These are phyloP conservation scores for Lachnellula occidentalis DNA, from an alignment of 2,329 filamentous ascomycete species.

Conservation along the genomic window DNA sequence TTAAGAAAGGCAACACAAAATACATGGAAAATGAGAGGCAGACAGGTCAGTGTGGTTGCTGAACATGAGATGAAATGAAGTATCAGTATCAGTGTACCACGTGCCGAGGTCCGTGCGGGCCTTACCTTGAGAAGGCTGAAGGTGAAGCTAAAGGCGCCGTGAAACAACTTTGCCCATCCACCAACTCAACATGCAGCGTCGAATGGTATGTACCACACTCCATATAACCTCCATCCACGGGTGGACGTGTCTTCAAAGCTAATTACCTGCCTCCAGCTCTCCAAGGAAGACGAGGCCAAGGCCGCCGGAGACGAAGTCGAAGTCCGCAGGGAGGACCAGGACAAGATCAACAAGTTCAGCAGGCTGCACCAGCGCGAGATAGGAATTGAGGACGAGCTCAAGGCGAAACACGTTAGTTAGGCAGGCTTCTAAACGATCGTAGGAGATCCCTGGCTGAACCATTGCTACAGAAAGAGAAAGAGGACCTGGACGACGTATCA, in stretches of 20 bases:
- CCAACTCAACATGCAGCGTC: constrained; percentile 15
- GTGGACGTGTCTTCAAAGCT: not conserved
- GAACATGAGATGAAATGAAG: too few species aligned
- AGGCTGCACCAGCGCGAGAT: constrained; percentile 84
- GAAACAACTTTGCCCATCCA: not conserved
- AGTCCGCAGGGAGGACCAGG: constrained; percentile 93
- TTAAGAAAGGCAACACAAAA: too few species aligned
- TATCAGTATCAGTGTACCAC: too few species aligned
- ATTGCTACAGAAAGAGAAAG: constrained; percentile 86
- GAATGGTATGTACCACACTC: constrained; percentile 16
- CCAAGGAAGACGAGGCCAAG: constrained; percentile 81
- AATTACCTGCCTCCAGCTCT: constrained; percentile 49
- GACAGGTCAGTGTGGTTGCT: too few species aligned
- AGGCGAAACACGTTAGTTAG: constrained; percentile 64
- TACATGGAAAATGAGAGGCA: too few species aligned
- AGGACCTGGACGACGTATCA: constrained; percentile 90
- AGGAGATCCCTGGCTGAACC: constrained; percentile 9
- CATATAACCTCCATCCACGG: not conserved
- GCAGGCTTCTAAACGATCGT: not conserved
- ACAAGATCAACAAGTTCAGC: constrained; percentile 98
- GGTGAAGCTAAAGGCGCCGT: not conserved
- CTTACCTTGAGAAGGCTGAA: too few species aligned
- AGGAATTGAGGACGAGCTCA: constrained; percentile 72
- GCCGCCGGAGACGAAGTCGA: constrained; percentile 76
- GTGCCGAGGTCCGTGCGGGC: too few species aligned